Percentiles rank a stretch among this genome's conserved stretches.
These are phyloP conservation scores for Spathaspora sp. DNA, from an alignment of 1,139 yeast genomes.

Conservation along the genomic window DNA sequence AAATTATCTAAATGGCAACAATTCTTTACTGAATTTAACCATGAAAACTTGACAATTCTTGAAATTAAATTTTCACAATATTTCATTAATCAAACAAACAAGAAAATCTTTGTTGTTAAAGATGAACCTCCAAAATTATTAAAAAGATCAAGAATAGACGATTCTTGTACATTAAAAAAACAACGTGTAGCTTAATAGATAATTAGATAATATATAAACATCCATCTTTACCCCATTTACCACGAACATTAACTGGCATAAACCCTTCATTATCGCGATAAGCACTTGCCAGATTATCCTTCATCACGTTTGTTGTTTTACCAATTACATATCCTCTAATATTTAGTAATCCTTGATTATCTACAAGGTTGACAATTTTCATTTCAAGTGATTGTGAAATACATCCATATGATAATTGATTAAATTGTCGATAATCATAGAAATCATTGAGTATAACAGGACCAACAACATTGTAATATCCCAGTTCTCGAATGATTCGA, in stretches of 20 bases:
- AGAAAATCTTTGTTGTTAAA: conserved; percentile 26
- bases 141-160: conserved; percentile 4
- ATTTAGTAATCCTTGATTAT: conserved; percentile 49
- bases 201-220: conserved; percentile 50
- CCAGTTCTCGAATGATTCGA: conserved; percentile 54
- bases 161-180: not conserved
- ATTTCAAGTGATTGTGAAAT: conserved; percentile 52
- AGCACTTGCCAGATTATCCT: conserved; percentile 14
- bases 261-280: conserved; percentile 71
- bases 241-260: conserved; percentile 53
- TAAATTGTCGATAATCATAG: conserved; percentile 56
- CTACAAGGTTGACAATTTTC: conserved; percentile 39
- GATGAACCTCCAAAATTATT: conserved; percentile 3
- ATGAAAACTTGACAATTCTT: conserved; percentile 19
- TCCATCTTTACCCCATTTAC: conserved; percentile 71
- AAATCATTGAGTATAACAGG: conserved; percentile 59
- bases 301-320: conserved; percentile 30
- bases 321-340: conserved; percentile 71
- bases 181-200: conserved; percentile 2
- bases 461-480: conserved; percentile 50
- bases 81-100: conserved; percentile 34
- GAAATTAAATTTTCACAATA: conserved; percentile 31
- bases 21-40: conserved; percentile 25
- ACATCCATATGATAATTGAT: conserved; percentile 45
- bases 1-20: conserved; percentile 33